These are phyloP conservation scores for Ogataea ramenticola DNA, from an alignment of 805 yeast species.

Conservation along the genomic window DNA sequence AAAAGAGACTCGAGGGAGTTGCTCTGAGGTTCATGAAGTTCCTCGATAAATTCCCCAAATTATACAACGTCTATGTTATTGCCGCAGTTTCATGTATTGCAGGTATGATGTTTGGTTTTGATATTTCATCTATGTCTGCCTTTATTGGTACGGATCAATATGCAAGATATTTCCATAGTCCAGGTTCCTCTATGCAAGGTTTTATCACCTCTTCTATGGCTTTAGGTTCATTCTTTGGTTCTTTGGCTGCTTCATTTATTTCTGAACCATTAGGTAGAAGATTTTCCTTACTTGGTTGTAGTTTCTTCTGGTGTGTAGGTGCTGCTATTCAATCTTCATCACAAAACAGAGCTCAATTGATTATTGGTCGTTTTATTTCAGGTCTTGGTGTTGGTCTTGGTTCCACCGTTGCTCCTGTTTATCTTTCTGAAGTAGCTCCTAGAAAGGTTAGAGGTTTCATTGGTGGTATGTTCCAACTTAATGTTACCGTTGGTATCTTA, in stretches of 20 bases:
- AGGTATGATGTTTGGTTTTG: slow-evolving; percentile 69
- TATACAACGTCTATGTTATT: slow-evolving; percentile 48
- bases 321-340: slow-evolving; percentile 43
- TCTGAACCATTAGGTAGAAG: slow-evolving; percentile 39
- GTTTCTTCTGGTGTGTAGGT: slow-evolving; percentile 31
- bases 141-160: slow-evolving; percentile 46
- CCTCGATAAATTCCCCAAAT: slow-evolving; percentile 19
- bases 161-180: slow-evolving; percentile 39
- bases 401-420: slow-evolving; percentile 35
- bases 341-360: slow-evolving; percentile 19
- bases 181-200: slow-evolving; percentile 52
- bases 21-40: background rate
- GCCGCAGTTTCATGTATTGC: slow-evolving; percentile 51
- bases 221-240: slow-evolving; percentile 68
- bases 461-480: slow-evolving; percentile 53
- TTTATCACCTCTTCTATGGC: slow-evolving; percentile 66
- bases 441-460: slow-evolving; percentile 49
- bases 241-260: slow-evolving; percentile 40
- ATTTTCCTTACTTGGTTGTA: slow-evolving; percentile 20
- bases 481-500: slow-evolving; percentile 41
- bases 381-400: slow-evolving; percentile 36
- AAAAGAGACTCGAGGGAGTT: background rate
- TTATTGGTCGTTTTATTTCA: slow-evolving; percentile 33
- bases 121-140: slow-evolving; percentile 67
- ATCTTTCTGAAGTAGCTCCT: slow-evolving; percentile 44